Percentiles rank a stretch among this genome's conserved stretches.
Evolutionary conservation across 371 early-diverging fungal species (phyloP).

Genomic region (Nematocida homosporus): DNA sequence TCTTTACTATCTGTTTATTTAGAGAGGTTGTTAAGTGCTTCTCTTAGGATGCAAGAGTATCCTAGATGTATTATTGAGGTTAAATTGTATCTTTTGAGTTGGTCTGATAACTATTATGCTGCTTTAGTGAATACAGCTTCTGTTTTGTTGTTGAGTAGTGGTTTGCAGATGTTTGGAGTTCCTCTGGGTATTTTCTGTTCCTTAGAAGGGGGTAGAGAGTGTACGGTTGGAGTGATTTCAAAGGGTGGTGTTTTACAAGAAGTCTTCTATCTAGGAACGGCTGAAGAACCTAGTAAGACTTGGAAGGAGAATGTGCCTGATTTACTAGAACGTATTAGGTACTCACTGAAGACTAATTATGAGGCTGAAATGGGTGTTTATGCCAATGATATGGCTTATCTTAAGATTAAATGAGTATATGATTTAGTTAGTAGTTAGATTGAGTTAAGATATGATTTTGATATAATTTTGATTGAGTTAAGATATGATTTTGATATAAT

Average conservation of each 20-base stretch:
- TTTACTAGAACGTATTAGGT: conserved; percentile 29
- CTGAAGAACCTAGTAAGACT: neutral
- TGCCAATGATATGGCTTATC: too few species aligned
- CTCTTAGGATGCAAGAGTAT: conserved; percentile 30
- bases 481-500: too few species aligned
- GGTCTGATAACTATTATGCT: neutral
- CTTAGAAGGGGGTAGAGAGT: neutral
- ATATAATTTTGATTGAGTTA: too few species aligned
- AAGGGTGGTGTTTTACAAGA: neutral
- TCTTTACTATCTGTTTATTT: conserved; percentile 13
- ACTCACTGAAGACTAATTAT: conserved; percentile 31
- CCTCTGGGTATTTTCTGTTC: neutral
- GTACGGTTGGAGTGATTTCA: conserved; percentile 2
- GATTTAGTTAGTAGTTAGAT: too few species aligned
- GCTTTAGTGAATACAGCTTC: conserved; percentile 28
- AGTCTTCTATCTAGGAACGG: neutral
- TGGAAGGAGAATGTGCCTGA: neutral
- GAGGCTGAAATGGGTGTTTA: too few species aligned
- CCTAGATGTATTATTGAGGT: conserved; percentile 39
- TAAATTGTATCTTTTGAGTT: conserved; percentile 8
- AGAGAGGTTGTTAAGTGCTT: neutral
- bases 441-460: too few species aligned
- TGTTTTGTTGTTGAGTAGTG: conserved; percentile 12
- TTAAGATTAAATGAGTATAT: too few species aligned
- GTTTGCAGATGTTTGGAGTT: conserved; percentile 24